phyloP scores from a whole-genome alignment of 2,329 filamentous ascomycete species.

The Nemania sp. region DNA sequence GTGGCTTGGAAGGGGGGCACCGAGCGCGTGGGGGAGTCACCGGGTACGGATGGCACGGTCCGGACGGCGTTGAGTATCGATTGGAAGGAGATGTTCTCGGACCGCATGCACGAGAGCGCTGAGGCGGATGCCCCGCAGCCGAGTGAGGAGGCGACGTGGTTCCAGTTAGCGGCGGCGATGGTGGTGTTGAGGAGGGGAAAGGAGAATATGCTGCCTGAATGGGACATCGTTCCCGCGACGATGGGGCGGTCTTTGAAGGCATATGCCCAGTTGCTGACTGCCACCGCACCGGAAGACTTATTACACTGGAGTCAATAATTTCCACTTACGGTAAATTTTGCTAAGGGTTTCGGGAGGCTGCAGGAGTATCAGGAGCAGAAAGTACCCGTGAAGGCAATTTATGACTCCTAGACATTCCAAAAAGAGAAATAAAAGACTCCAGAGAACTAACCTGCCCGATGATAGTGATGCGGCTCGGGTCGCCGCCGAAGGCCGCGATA shows the following conservation, averaged over 20 bases:
- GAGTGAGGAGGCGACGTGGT: constrained; percentile 25
- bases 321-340: too few relatives aligned
- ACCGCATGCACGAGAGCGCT: constrained; percentile 30
- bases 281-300: constrained; percentile 25
- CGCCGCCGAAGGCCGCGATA: constrained; percentile 30
- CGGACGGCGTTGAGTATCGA: constrained; percentile 23
- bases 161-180: constrained; percentile 23
- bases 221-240: constrained; percentile 25
- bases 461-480: constrained; percentile 25
- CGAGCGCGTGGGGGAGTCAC: constrained; percentile 23
- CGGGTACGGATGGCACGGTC: constrained; percentile 21
- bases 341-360: too few relatives aligned
- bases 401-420: too few relatives aligned
- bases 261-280: constrained; percentile 34
- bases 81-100: constrained; percentile 31
- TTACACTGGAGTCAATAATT: too few relatives aligned
- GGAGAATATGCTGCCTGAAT: constrained; percentile 30
- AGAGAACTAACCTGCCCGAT: too few relatives aligned
- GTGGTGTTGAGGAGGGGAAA: constrained; percentile 28
- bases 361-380: too few relatives aligned
- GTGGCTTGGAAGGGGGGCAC: constrained; percentile 31
- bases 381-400: too few relatives aligned
- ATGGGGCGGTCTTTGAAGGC: constrained; percentile 26
- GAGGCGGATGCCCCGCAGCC: constrained; percentile 26
- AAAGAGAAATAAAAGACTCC: too few relatives aligned